These are phyloP conservation scores for Cladosporium sp. DNA, from an alignment of 2,329 filamentous ascomycete genomes.

Conservation along the genomic window DNA sequence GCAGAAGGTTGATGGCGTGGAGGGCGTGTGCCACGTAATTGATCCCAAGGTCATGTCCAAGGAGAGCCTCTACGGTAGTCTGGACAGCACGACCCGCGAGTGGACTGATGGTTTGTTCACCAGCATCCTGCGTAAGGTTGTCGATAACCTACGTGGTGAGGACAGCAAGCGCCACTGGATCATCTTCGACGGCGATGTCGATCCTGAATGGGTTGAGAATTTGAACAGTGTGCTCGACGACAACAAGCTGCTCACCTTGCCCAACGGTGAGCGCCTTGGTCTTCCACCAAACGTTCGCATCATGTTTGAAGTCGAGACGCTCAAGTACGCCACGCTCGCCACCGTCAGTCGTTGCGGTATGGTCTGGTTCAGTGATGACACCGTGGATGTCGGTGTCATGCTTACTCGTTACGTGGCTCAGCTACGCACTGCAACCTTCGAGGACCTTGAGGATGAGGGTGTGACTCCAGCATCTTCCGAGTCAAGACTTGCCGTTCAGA, in stretches of 20 bases:
- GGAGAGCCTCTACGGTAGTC: constrained; percentile 89
- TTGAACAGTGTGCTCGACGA: constrained; percentile 99
- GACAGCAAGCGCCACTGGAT: constrained; percentile 98
- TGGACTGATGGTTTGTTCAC: constrained; percentile 99
- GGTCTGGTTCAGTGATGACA: constrained; percentile 99
- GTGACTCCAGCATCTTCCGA: constrained; percentile 58
- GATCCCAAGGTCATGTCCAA: constrained; percentile 99
- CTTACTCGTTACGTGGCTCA: constrained; percentile 84
- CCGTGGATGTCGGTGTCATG: constrained; percentile 89
- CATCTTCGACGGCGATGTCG: constrained; percentile 97
- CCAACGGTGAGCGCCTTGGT: constrained; percentile 96
- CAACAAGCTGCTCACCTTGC: constrained; percentile 94
- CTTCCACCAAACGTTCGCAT: constrained; percentile 92
- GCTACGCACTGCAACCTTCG: constrained; percentile 77
- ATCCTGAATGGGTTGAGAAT: constrained; percentile 99
- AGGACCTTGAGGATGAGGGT: constrained; percentile 91
- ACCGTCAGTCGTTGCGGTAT: constrained; percentile 99
- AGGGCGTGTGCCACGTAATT: constrained; percentile 95
- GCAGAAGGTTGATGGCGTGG: constrained; percentile 82
- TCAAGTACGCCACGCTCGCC: constrained; percentile 94
- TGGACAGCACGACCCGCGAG: constrained; percentile 94
- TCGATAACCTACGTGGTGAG: constrained; percentile 96
- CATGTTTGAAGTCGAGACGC: constrained; percentile 98
- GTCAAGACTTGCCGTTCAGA: constrained; percentile 68
- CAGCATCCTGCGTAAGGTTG: constrained; percentile 94